Base-by-base conservation (phyloP, 371 early-diverging fungal species). In the Dichotomocladium elegans region DNA sequence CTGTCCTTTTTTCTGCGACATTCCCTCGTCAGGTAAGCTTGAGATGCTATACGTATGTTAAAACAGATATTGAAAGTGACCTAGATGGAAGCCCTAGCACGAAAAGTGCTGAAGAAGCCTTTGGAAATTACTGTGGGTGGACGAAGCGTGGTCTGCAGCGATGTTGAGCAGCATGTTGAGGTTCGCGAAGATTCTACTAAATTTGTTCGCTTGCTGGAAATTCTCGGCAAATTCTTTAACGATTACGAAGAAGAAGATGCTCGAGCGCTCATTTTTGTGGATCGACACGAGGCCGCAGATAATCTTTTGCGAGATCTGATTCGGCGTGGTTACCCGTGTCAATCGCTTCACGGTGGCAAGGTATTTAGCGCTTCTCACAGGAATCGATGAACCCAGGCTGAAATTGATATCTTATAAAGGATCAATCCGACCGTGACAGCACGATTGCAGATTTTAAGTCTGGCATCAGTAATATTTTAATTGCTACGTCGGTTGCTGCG, bases 401-500 rank as follows among this genome's bases (percentile, higher is more conserved):
- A 33, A 17, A 6, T 6, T 35, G 6, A n/a, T 8, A 28, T 0
- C 21, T 33, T 35, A 12, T 22, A 29, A 62, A 77, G 76, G 96
- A 97, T 55, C 98, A 98, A 81, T 80, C 85, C 0, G 98, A 99
- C 62, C 87, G 99, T 47, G 97, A 96, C 61, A 86, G 88, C 46
- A 93, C 94, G 1, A 90, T 99, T 58, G 50, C 83, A 4, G 95
- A 96, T 53, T 97, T 98, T 67, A 98, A 99, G 61, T 79, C 85
- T 1, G 95, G 95, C 6, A 83, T 83, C 4, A 85, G 85, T 33
- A 89, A 87, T 47, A 85, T 99, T 35, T 70, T 99, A 46, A 92
- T 99, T 69, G 99, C 99, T 2, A 99, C 99, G 0, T 95, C 96
- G n/a, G 96, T 99, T 3, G 99, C 98, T n/a, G 96, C 99, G 1